Percentiles rank a stretch among this genome's conserved stretches.
phyloP scores from a whole-genome alignment of 495 filamentous ascomycete genomes.

The Neohortaea acidophila region DNA sequence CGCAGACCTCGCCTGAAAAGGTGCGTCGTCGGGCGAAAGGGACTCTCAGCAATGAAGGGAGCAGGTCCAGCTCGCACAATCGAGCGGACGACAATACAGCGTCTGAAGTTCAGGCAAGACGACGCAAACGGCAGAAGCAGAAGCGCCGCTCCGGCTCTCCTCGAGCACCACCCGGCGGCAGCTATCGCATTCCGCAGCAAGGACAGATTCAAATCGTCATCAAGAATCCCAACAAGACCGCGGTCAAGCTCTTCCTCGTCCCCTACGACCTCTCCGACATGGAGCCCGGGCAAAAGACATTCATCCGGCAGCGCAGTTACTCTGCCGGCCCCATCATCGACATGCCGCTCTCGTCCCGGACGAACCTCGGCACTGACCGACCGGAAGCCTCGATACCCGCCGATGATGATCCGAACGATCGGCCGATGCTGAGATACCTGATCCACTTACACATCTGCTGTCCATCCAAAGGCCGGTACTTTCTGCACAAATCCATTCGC shows the following conservation, averaged over 20 bases:
- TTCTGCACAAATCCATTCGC: constrained; percentile 76
- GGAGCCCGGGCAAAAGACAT: constrained; percentile 90
- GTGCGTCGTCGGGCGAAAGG: constrained; percentile 30
- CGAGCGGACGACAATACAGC: constrained; percentile 2
- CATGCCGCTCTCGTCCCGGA: constrained; percentile 36
- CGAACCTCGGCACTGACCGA: constrained; percentile 30
- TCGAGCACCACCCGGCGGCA: constrained; percentile 62
- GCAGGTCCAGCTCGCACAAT: constrained; percentile 8
- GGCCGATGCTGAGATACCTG: constrained; percentile 75
- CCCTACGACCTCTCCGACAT: constrained; percentile 94
- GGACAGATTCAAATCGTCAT: constrained; percentile 95
- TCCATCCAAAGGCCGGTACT: constrained; percentile 69
- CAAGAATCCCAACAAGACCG: constrained; percentile 92
- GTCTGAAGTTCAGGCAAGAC: constrained; percentile 11
- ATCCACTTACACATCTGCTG: constrained; percentile 91
- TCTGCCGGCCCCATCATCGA: constrained; percentile 77
- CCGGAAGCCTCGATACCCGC: constrained; percentile 31
- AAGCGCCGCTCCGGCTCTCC: constrained; percentile 45
- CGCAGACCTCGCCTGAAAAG: constrained; percentile 30
- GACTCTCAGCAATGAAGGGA: constrained; percentile 11
- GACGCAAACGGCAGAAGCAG: constrained; percentile 39
- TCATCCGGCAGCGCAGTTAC: constrained; percentile 88
- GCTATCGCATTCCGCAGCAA: constrained; percentile 87
- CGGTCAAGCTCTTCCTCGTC: constrained; percentile 86
- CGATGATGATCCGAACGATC: constrained; percentile 41